phyloP scores from a whole-genome alignment of 495 filamentous ascomycete species.

The Penicillium atrosanguineum region DNA sequence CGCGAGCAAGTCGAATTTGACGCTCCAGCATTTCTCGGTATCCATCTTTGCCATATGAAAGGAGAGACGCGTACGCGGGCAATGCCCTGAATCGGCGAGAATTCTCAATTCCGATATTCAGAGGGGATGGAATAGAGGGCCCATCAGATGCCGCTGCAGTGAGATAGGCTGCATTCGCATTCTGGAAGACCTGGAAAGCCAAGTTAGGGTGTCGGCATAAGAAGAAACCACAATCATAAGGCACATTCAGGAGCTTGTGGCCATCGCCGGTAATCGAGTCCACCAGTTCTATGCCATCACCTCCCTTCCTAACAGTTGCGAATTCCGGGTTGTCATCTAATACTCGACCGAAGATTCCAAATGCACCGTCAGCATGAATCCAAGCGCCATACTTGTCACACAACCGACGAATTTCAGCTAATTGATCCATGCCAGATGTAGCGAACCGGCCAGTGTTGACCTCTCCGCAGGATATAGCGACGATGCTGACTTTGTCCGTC shows the following conservation, averaged over 20 bases:
- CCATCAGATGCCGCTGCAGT: conserved; percentile 35
- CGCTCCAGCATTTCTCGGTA: conserved; percentile 68
- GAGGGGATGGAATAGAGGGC: conserved; percentile 65
- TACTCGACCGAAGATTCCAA: conserved; percentile 77
- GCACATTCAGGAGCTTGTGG: conserved; percentile 94
- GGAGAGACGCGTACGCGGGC: conserved; percentile 78
- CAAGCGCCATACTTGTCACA: conserved; percentile 76
- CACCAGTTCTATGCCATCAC: conserved; percentile 72
- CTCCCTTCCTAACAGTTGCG: conserved; percentile 48
- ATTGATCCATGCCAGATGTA: conserved; percentile 54
- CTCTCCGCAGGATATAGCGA: conserved; percentile 79
- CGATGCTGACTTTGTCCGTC: conserved; percentile 61
- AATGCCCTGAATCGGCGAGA: conserved; percentile 86
- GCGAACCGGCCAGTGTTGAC: conserved; percentile 90
- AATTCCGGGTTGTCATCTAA: conserved; percentile 62
- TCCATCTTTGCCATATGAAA: conserved; percentile 71
- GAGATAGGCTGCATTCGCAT: conserved; percentile 85
- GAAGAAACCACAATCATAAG: conserved; percentile 93
- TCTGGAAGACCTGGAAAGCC: conserved; percentile 67
- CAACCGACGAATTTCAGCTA: conserved; percentile 61
- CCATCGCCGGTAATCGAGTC: conserved; percentile 85
- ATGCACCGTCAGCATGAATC: conserved; percentile 91
- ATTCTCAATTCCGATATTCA: conserved; percentile 90
- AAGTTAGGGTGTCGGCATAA: conserved; percentile 61
- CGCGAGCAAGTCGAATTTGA: conserved; percentile 69